phyloP scores from a whole-genome alignment of 257 asterid genomes.

The Penstemon barbatus region DNA sequence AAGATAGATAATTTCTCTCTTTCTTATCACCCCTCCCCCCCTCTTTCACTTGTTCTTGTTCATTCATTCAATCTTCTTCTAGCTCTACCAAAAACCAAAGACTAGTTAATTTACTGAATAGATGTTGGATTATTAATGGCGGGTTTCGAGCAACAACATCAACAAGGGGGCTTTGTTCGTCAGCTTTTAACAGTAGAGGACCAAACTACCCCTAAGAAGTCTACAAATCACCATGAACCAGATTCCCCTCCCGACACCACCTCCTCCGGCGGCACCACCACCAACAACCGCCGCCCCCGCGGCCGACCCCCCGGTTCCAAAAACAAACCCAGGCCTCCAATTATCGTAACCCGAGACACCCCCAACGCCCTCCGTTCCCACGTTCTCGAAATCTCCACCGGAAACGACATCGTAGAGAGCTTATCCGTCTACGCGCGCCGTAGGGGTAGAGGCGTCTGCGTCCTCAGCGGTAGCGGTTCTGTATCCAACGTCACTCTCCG shows the following conservation, averaged over 20 bases:
- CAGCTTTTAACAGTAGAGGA: constrained; percentile 33
- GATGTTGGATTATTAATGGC: constrained; percentile 36
- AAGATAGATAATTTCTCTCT: too few species aligned
- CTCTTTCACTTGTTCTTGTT: too few species aligned
- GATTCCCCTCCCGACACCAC: constrained; percentile 28
- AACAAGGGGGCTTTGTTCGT: constrained; percentile 31
- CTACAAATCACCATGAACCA: not conserved
- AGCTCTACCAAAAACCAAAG: too few species aligned
- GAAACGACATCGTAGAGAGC: constrained; percentile 53
- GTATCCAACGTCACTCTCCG: constrained; percentile 61
- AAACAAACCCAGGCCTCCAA: constrained; percentile 72
- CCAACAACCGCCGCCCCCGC: constrained; percentile 57
- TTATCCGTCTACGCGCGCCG: constrained; percentile 55
- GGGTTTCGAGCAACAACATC: constrained; percentile 35
- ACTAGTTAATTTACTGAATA: too few species aligned
- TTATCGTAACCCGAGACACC: constrained; percentile 58
- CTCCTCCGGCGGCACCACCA: constrained; percentile 49
- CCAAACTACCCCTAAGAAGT: constrained; percentile 20
- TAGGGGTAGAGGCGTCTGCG: constrained; percentile 66
- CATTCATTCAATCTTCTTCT: too few species aligned
- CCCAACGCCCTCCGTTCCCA: constrained; percentile 73
- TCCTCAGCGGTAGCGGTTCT: constrained; percentile 62
- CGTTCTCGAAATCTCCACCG: constrained; percentile 55
- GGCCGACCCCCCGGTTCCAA: constrained; percentile 75
- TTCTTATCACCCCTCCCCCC: too few species aligned